Conservation (phyloP, 2,329 filamentous ascomycete species). For the Aspergillus sp. region DNA sequence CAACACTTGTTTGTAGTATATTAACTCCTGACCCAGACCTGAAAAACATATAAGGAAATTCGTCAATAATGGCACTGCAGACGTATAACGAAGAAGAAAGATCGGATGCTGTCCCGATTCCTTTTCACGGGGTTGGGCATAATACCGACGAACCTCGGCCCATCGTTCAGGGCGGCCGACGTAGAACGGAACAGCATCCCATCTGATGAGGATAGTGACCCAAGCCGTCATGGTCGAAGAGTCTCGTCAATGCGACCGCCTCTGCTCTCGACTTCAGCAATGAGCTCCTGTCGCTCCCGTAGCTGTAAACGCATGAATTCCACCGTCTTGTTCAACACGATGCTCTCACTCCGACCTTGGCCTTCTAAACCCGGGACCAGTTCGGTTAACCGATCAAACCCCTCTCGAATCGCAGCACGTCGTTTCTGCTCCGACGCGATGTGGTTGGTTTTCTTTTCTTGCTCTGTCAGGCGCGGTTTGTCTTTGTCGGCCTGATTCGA, state of each 20-base stretch:
- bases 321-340: constrained; percentile 68
- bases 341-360: constrained; percentile 74
- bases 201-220: not conserved
- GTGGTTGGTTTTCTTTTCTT: constrained; percentile 68
- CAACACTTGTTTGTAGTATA: too few relatives aligned
- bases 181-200: not conserved
- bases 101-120: too few relatives aligned
- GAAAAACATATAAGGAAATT: not conserved
- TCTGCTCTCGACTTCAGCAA: constrained; percentile 52
- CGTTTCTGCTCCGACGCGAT: constrained; percentile 61
- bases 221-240: constrained; percentile 22
- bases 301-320: constrained; percentile 59
- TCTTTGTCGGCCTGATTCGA: constrained; percentile 37
- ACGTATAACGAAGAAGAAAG: too few relatives aligned
- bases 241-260: constrained; percentile 50
- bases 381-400: constrained; percentile 73
- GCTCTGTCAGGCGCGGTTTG: constrained; percentile 60
- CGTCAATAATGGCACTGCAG: not conserved
- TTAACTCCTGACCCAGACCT: not conserved
- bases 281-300: constrained; percentile 51
- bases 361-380: constrained; percentile 77
- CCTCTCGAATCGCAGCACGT: constrained; percentile 68
- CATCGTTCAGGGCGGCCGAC: not conserved
- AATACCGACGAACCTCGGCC: not conserved
- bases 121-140: too few relatives aligned